phyloP scores from a whole-genome alignment of 129 eudicot genomes.

The Flaveria ramosissima region DNA sequence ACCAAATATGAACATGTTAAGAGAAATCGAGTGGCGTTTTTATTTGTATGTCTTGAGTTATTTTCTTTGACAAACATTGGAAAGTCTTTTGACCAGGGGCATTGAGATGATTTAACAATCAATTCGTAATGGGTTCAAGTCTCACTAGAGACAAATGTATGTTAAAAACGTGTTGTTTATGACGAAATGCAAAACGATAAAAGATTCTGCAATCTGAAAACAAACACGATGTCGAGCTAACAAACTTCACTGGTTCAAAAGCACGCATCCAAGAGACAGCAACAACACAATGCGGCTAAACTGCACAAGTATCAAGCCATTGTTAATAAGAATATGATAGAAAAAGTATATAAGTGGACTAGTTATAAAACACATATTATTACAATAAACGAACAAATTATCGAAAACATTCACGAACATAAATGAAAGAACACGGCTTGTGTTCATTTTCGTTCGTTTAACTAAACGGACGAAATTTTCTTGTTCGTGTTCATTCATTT shows the following conservation, averaged over 20 bases:
- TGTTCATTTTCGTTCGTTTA: no score
- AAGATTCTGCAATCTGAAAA: not conserved
- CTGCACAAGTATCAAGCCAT: conserved; percentile 43
- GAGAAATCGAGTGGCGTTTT: not conserved
- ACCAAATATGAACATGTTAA: conserved; percentile 1
- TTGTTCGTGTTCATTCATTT: no score
- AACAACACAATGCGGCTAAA: conserved; percentile 83
- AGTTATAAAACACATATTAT: not conserved
- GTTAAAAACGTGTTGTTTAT: not conserved
- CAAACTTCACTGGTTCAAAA: conserved; percentile 40
- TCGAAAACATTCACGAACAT: no score
- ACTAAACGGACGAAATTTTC: no score
- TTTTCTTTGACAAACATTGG: not conserved
- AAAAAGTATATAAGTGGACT: not conserved
- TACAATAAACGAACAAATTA: not conserved
- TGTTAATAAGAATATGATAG: not conserved
- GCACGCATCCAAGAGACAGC: conserved; percentile 81
- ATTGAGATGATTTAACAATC: not conserved
- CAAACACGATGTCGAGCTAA: conserved; percentile 1
- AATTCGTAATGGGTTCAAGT: not conserved
- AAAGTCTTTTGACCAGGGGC: not conserved
- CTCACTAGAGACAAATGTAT: not conserved
- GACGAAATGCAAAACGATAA: not conserved
- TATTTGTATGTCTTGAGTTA: conserved; percentile 22
- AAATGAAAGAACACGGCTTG: no score